Conservation (phyloP, 495 filamentous ascomycete species). For the Hypomontagnella submonticulosa region DNA sequence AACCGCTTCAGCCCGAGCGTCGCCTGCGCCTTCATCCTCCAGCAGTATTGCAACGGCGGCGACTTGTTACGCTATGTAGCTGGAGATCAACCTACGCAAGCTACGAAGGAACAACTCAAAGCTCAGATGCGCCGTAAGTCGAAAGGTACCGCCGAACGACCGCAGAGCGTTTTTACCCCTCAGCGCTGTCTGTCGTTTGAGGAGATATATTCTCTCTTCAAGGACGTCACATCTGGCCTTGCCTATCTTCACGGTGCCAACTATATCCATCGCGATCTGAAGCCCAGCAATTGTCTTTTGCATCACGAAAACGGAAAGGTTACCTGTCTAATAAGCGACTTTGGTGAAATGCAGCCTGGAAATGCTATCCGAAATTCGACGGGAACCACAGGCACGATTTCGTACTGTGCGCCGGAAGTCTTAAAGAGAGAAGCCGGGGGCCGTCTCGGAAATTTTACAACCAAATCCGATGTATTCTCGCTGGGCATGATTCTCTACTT, state of each 20-base stretch:
- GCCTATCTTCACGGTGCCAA: slow-evolving; percentile 91
- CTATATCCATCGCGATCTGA: slow-evolving; percentile 96
- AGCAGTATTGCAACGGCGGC: slow-evolving; percentile 97
- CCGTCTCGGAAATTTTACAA: slow-evolving; percentile 87
- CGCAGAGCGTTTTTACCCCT: slow-evolving; percentile 56
- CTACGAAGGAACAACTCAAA: slow-evolving; percentile 84
- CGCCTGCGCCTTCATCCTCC: slow-evolving; percentile 94
- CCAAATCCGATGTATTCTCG: slow-evolving; percentile 96
- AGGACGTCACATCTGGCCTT: slow-evolving; percentile 91
- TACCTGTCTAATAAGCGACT: slow-evolving; percentile 91
- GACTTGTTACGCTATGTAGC: slow-evolving; percentile 88
- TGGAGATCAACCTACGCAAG: slow-evolving; percentile 67
- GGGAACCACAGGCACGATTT: slow-evolving; percentile 94
- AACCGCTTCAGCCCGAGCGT: slow-evolving; percentile 90
- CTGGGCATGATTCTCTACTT: slow-evolving; percentile 98
- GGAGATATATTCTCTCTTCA: slow-evolving; percentile 96
- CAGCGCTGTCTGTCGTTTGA: slow-evolving; percentile 80
- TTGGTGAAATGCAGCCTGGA: slow-evolving; percentile 91
- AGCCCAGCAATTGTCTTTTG: slow-evolving; percentile 95
- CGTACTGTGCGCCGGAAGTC: slow-evolving; percentile 97
- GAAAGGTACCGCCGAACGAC: slow-evolving; percentile 61
- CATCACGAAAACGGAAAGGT: slow-evolving; percentile 76
- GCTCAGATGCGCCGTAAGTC: slow-evolving; percentile 84
- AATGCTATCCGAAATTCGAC: slow-evolving; percentile 84
- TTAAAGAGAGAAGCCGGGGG: slow-evolving; percentile 76